These are phyloP conservation scores for Yamadazyma insecticola DNA, from an alignment of 805 yeast species.

Conservation along the genomic window DNA sequence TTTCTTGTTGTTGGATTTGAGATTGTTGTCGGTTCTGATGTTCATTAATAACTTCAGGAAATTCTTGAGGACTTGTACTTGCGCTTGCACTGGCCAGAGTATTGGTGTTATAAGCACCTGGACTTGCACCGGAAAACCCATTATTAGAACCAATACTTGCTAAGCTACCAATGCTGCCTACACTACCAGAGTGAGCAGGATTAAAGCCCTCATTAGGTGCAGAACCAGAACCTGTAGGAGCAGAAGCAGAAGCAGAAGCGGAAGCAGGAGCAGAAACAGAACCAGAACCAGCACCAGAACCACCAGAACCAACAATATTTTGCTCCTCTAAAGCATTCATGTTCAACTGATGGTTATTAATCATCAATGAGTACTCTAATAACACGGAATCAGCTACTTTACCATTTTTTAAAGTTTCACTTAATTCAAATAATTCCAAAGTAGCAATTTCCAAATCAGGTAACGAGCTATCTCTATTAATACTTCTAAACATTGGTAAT, in stretches of 20 bases:
- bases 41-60: no score
- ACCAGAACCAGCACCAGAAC: background rate
- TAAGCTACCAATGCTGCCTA: no score
- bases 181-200: no score
- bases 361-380: slow-evolving; percentile 4
- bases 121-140: no score
- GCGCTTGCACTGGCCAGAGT: no score
- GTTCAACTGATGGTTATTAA: no score
- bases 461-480: slow-evolving; percentile 16
- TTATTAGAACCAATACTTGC: background rate
- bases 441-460: slow-evolving; percentile 24
- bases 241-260: background rate
- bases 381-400: slow-evolving; percentile 13
- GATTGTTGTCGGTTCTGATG: no score
- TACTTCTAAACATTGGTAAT: slow-evolving; percentile 11
- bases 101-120: no score
- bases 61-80: no score
- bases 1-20: no score
- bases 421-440: slow-evolving; percentile 24
- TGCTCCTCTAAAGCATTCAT: no score
- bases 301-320: background rate
- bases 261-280: background rate
- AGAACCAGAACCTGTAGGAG: background rate
- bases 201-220: no score
- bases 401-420: slow-evolving; percentile 26